Conservation (phyloP, 2,329 filamentous ascomycete species). For the Phialophora expanda region DNA sequence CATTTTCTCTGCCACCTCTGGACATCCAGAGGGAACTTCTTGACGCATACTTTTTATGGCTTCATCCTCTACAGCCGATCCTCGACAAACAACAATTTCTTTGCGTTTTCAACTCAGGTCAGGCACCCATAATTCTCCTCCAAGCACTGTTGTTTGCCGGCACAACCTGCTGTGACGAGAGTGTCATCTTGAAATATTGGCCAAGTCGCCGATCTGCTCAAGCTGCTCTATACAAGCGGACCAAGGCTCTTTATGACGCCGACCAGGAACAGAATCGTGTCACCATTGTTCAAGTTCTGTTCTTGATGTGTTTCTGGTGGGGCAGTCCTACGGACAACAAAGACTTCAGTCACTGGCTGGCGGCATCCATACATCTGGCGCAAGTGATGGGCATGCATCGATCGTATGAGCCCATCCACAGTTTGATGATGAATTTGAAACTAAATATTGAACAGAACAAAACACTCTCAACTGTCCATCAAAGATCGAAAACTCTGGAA, state of each 20-base stretch:
- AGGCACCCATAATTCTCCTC: slow-evolving; percentile 84
- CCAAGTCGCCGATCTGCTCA: slow-evolving; percentile 73
- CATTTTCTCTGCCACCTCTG: slow-evolving; percentile 85
- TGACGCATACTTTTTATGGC: slow-evolving; percentile 92
- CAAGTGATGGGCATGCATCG: slow-evolving; percentile 97
- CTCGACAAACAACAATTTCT: slow-evolving; percentile 93
- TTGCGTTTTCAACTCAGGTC: slow-evolving; percentile 83
- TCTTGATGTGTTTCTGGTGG: slow-evolving; percentile 40
- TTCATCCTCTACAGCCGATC: slow-evolving; percentile 89
- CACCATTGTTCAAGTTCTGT: slow-evolving; percentile 33
- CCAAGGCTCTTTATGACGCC: slow-evolving; percentile 37
- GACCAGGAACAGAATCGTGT: slow-evolving; percentile 35
- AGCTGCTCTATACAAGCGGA: slow-evolving; percentile 67
- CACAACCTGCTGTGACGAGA: slow-evolving; percentile 90
- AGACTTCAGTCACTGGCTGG: slow-evolving; percentile 29
- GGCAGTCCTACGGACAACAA: slow-evolving; percentile 36
- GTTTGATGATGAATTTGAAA: slow-evolving; percentile 21
- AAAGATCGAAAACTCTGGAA: slow-evolving; percentile 33
- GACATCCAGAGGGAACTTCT: slow-evolving; percentile 90
- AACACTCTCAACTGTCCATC: slow-evolving; percentile 17
- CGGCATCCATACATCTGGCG: slow-evolving; percentile 79
- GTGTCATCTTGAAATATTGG: slow-evolving; percentile 56
- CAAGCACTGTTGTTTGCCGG: slow-evolving; percentile 92
- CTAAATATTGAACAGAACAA: slow-evolving; percentile 33
- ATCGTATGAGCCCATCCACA: slow-evolving; percentile 54